A percentile compares a stretch with the other conserved stretches of the same genome.
phyloP scores from a whole-genome alignment of 352 stramenopile species.

The Pythium phragmiticola region DNA sequence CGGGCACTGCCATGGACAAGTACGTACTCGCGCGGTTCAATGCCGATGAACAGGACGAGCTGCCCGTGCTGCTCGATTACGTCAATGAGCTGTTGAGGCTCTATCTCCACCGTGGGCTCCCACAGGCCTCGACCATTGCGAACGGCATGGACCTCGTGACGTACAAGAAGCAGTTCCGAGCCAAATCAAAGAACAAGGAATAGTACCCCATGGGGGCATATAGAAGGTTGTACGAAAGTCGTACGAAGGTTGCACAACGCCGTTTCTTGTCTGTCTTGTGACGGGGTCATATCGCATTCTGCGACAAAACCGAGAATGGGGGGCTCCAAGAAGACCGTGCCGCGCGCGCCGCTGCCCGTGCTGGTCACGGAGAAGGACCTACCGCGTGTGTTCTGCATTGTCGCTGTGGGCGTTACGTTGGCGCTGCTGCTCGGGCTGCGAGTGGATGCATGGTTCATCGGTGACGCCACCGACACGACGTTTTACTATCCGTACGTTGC shows the following conservation, averaged over 20 bases:
- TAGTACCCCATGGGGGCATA: neutral
- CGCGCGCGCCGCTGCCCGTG: constrained; percentile 42
- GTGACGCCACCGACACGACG: constrained; percentile 35
- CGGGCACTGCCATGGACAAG: constrained; percentile 82
- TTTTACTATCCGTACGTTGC: constrained; percentile 58
- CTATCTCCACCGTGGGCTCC: constrained; percentile 76
- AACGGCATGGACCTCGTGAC: constrained; percentile 75
- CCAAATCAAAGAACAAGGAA: constrained; percentile 16
- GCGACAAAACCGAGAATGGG: constrained; percentile 7
- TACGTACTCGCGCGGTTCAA: constrained; percentile 80
- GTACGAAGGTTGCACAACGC: constrained; percentile 16
- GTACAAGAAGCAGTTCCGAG: constrained; percentile 45
- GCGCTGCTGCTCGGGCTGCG: constrained; percentile 46
- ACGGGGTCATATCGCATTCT: neutral
- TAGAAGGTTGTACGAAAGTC: constrained; percentile 11
- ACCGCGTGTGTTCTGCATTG: constrained; percentile 36
- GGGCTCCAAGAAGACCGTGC: constrained; percentile 8
- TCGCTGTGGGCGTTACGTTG: constrained; percentile 33
- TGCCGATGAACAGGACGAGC: constrained; percentile 72
- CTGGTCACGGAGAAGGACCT: constrained; percentile 56
- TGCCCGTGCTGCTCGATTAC: constrained; percentile 61
- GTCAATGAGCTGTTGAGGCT: constrained; percentile 76
- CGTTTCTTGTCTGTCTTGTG: constrained; percentile 10
- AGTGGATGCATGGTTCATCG: constrained; percentile 48
- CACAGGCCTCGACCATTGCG: constrained; percentile 63